These are phyloP conservation scores for Pisolithus microcarpus DNA, from an alignment of 768 basidiomycete genomes.

Conservation along the genomic window DNA sequence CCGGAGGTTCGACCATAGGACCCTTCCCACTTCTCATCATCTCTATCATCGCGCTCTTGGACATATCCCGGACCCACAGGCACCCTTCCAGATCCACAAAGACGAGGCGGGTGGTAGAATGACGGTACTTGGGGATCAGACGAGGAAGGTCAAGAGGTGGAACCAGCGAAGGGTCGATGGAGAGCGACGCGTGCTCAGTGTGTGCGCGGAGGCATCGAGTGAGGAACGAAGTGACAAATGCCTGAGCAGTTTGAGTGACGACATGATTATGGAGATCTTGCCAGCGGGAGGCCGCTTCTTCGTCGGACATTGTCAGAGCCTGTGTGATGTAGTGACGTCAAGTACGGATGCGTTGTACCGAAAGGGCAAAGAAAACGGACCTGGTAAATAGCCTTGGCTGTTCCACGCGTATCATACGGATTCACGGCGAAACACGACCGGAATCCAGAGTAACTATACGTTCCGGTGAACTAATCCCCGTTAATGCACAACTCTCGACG, in stretches of 20 bases:
- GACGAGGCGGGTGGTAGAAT: constrained; percentile 57
- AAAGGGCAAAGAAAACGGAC: constrained; percentile 4
- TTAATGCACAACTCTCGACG: neutral
- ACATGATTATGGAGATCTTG: constrained; percentile 84
- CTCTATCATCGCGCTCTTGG: constrained; percentile 8
- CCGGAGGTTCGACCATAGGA: constrained; percentile 34
- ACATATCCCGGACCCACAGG: constrained; percentile 60
- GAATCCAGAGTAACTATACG: constrained; percentile 82
- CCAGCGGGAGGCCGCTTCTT: constrained; percentile 71
- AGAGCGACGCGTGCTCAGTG: constrained; percentile 48
- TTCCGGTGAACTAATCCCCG: constrained; percentile 66
- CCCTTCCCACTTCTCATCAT: neutral
- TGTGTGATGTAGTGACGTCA: constrained; percentile 8
- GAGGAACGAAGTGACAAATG: constrained; percentile 75
- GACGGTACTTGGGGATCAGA: constrained; percentile 62
- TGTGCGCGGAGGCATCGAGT: constrained; percentile 66
- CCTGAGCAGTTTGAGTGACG: constrained; percentile 78
- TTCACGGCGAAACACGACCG: constrained; percentile 81
- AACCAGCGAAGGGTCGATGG: constrained; percentile 25
- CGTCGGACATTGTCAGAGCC: constrained; percentile 72
- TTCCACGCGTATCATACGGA: constrained; percentile 80
- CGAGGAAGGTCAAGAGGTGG: constrained; percentile 37
- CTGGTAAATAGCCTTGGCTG: constrained; percentile 70
- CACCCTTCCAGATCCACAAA: constrained; percentile 77
- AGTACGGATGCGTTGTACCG: neutral